Conservation (phyloP, 371 early-diverging fungal species). For the Apophysomyces sp. region DNA sequence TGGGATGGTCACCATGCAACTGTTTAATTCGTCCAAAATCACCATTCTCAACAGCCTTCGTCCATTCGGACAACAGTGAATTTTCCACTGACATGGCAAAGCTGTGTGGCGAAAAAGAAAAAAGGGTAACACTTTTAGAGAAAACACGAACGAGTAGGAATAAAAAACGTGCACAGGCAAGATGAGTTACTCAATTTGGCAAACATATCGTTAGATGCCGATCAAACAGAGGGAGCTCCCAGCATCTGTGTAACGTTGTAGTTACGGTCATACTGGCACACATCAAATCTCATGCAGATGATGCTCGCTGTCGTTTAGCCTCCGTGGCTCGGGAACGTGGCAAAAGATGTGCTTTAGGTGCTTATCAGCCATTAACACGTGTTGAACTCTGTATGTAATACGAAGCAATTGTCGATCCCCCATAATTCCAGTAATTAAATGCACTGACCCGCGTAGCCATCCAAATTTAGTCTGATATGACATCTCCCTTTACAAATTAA, state of each 20-base stretch:
- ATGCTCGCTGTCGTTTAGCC: too few relatives aligned
- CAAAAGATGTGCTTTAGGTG: too few relatives aligned
- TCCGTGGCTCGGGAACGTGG: too few relatives aligned
- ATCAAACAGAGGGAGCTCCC: background rate
- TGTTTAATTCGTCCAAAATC: slow-evolving; percentile 21
- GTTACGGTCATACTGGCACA: background rate
- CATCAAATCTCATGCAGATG: too few relatives aligned
- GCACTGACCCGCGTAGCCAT: too few relatives aligned
- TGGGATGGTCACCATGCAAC: slow-evolving; percentile 22
- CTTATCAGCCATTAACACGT: too few relatives aligned
- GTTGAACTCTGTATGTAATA: too few relatives aligned
- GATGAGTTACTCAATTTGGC: background rate
- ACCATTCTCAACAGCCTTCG: slow-evolving; percentile 21
- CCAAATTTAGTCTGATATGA: too few relatives aligned
- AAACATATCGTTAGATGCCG: background rate
- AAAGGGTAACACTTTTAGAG: background rate
- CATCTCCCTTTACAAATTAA: too few relatives aligned
- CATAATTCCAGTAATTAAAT: too few relatives aligned
- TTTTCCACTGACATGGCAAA: slow-evolving; percentile 8
- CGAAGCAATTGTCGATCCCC: too few relatives aligned
- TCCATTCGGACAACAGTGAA: slow-evolving; percentile 27
- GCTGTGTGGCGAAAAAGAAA: background rate
- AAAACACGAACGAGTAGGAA: slow-evolving; percentile 8
- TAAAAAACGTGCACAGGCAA: slow-evolving; percentile 6
- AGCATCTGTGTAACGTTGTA: background rate